Evolutionary conservation across 352 stramenopile species (phyloP).

Genomic region (Pythium guiyangense): DNA sequence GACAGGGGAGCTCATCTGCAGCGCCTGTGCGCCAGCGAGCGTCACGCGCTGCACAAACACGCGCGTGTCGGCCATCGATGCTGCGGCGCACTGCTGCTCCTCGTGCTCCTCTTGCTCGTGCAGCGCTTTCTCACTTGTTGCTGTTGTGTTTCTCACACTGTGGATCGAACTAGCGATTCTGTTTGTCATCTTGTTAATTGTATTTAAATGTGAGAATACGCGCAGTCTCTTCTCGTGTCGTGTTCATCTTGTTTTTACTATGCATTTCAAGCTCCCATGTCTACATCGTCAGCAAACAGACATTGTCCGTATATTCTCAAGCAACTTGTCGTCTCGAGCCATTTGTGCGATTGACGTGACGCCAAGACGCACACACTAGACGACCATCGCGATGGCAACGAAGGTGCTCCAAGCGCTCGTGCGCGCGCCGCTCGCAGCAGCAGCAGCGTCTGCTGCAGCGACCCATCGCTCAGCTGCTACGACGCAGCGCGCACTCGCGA

Average conservation of each 20-base stretch:
- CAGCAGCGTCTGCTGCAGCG: not conserved
- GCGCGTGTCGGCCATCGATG: constrained; percentile 43
- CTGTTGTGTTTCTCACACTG: no score
- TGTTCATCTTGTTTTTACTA: not conserved
- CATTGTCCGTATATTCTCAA: not conserved
- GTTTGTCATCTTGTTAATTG: no score
- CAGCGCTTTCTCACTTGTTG: not conserved
- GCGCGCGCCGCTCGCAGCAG: not conserved
- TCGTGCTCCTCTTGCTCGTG: no score
- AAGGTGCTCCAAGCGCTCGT: not conserved
- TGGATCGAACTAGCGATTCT: no score
- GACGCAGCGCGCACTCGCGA: not conserved
- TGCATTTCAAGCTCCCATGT: no score
- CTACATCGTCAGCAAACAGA: not conserved
- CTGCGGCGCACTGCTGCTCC: not conserved
- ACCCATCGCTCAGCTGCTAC: not conserved
- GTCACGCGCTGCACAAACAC: constrained; percentile 68
- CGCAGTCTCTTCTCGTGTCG: no score
- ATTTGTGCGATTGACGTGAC: not conserved
- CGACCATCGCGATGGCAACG: not conserved
- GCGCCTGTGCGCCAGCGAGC: constrained; percentile 19
- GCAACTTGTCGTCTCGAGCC: not conserved
- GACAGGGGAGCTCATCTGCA: constrained; percentile 32
- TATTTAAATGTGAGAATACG: no score
- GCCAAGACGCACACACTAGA: not conserved